Percentiles rank a stretch among this genome's conserved stretches.
These are phyloP conservation scores for Parietaria judaica DNA, from an alignment of 306 rosid genomes.

Conservation along the genomic window DNA sequence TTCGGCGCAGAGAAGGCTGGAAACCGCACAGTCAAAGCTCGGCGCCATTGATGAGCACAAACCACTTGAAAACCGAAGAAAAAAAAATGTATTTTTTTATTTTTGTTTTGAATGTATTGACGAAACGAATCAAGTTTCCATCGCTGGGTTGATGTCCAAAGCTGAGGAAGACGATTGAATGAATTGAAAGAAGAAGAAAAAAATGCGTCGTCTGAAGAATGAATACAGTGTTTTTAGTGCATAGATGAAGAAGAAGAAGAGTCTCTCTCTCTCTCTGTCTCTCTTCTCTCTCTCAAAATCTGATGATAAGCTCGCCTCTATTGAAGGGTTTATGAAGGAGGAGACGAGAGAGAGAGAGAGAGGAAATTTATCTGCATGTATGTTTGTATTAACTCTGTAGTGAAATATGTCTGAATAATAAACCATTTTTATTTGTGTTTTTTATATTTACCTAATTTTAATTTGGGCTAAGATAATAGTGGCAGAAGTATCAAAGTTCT, in stretches of 20 bases:
- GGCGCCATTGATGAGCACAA: slow-evolving; percentile 67
- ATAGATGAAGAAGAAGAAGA: background rate
- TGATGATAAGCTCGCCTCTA: slow-evolving; percentile 41
- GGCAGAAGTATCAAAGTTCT: too few species aligned
- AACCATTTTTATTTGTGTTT: background rate
- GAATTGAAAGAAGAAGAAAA: slow-evolving; percentile 6
- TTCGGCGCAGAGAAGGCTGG: slow-evolving; percentile 81
- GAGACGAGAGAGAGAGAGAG: slow-evolving; percentile 25
- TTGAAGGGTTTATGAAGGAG: slow-evolving; percentile 63
- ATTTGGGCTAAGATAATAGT: too few species aligned
- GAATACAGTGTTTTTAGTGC: slow-evolving; percentile 2
- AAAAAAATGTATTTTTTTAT: background rate
- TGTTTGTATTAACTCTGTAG: background rate
- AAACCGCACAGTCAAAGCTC: slow-evolving; percentile 52
- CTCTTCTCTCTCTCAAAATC: slow-evolving; percentile 20
- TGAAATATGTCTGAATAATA: slow-evolving; percentile 1
- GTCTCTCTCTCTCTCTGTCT: slow-evolving; percentile 9
- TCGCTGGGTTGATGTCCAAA: background rate
- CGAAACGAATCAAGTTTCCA: background rate
- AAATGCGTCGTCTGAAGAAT: slow-evolving; percentile 13
- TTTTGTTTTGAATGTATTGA: background rate
- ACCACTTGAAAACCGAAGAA: background rate
- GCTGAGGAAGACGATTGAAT: slow-evolving; percentile 2
- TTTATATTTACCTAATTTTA: too few species aligned
- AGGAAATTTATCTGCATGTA: slow-evolving; percentile 4